These are phyloP conservation scores for Coemansia sp. DNA, from an alignment of 371 early-diverging fungal genomes.

Conservation along the genomic window DNA sequence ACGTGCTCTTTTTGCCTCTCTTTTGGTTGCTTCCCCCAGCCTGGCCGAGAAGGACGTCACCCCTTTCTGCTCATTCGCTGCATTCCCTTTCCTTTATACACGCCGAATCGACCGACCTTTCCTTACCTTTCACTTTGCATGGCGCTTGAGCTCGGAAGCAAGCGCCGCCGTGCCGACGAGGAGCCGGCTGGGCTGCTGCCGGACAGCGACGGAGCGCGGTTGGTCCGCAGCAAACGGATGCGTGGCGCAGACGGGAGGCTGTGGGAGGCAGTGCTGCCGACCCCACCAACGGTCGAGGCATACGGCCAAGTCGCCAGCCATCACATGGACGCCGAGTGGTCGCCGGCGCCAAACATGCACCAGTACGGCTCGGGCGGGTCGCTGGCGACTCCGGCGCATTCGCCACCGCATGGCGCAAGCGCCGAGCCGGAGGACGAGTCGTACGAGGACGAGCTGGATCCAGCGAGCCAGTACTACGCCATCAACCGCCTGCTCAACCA, in stretches of 20 bases:
- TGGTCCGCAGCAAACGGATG: constrained; percentile 14
- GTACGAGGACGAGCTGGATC: constrained; percentile 21
- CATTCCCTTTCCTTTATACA: background rate
- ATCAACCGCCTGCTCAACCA: constrained; percentile 38
- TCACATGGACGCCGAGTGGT: constrained; percentile 3
- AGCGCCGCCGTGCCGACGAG: constrained; percentile 8
- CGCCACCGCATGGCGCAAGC: constrained; percentile 17
- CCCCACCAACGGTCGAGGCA: background rate
- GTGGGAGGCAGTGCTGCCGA: constrained; percentile 11
- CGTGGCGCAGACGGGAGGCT: constrained; percentile 11
- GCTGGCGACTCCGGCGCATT: constrained; percentile 27
- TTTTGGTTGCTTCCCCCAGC: too few species aligned
- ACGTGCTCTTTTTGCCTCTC: too few species aligned
- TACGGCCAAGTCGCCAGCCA: background rate
- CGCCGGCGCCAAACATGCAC: background rate
- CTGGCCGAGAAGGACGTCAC: too few species aligned
- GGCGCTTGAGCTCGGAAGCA: constrained; percentile 3
- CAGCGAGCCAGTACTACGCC: constrained; percentile 37
- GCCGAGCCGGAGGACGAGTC: constrained; percentile 12
- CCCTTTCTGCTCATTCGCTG: background rate
- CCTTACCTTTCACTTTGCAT: background rate
- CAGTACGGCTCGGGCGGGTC: background rate
- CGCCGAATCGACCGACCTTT: background rate
- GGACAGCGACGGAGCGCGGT: constrained; percentile 2
- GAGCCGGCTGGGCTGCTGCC: background rate